These are phyloP conservation scores for Pseudonitzschia pungens DNA, from an alignment of 108 stramenopile species.

Conservation along the genomic window DNA sequence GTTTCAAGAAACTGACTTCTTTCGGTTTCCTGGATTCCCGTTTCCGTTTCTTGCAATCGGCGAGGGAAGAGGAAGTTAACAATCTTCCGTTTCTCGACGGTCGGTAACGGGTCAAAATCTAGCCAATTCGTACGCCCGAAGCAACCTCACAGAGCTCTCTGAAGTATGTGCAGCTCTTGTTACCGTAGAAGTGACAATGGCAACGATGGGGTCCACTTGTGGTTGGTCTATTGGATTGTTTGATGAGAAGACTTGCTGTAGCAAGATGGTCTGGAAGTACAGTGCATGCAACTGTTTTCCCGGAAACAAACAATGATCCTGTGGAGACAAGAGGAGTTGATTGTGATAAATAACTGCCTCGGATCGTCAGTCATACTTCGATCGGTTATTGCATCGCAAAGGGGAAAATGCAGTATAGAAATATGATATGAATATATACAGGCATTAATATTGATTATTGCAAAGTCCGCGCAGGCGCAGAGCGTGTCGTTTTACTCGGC, in stretches of 20 bases:
- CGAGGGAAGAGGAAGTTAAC: not conserved
- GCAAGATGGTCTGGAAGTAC: not conserved
- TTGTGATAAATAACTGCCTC: not conserved
- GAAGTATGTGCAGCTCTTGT: not conserved
- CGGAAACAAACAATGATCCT: not conserved
- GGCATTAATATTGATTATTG: not conserved
- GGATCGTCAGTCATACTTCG: too few relatives aligned
- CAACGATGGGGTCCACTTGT: not conserved
- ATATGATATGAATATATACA: not conserved
- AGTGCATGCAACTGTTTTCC: not conserved
- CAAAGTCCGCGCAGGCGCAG: not conserved
- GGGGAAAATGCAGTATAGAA: not conserved
- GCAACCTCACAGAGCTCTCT: not conserved
- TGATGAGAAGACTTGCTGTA: not conserved
- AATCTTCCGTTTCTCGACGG: not conserved
- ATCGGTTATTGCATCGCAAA: too few relatives aligned
- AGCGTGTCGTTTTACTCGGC: not conserved
- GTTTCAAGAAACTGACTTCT: not conserved
- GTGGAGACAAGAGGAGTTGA: not conserved
- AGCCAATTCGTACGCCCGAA: not conserved
- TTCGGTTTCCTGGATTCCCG: not conserved
- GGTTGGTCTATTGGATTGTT: not conserved
- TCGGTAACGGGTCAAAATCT: not conserved
- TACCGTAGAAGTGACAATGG: not conserved
- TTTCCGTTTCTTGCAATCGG: not conserved